Base-by-base conservation (phyloP, 1,284 basidiomycete species). In the Gymnopus androsaceus region DNA sequence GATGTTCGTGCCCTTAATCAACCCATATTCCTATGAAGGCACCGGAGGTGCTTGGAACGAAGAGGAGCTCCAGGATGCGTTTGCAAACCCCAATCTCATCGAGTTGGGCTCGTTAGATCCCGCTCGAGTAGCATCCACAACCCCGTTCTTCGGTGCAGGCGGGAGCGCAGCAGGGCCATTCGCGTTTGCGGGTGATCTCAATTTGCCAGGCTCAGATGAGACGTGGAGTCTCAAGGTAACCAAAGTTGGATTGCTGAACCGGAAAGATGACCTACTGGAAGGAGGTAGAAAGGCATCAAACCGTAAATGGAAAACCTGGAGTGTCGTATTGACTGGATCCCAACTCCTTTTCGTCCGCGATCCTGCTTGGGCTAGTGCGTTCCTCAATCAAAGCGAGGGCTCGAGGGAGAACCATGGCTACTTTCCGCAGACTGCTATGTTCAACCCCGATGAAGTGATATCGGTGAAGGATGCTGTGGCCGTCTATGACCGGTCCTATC, bases 311-410 rank as follows among this genome's bases (percentile, higher is more conserved):
- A 89, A 82, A 65, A 76, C 85, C 31, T 96, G 88, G 82, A 90
- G 86, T 58, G 87, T 95, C 8, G 79, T 97, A 51, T 78, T 99
- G 52, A 95, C 95, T 3, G 88, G 87, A 30, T 94, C 94, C 7
- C 95, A 98, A 67, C 76, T 99, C 8, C 80, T 98, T 44, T 90
- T 98, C 68, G 95, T 95, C 74, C 93, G 93, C 59, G 95, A 98
- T 70, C 72, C 85, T 1, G 73, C 83, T 7, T 90, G 85, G 86
- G 86, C 86, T 5, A 66, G 75, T 30, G 75, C 77, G 19, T 69
- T 94, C 23, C 75, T 82, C 51, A 77, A 82, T 42, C 81, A 85
- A 66, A 74, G 78, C 19, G 70, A 75, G 17, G 65, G 65, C 2
- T 67, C 71, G 4, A 73, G 75, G 47, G 73, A 70, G 12, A 12